Percentiles rank a stretch among this genome's conserved stretches.
Evolutionary conservation across 257 asterid species (phyloP).

Genomic region (Solanum okadae): DNA sequence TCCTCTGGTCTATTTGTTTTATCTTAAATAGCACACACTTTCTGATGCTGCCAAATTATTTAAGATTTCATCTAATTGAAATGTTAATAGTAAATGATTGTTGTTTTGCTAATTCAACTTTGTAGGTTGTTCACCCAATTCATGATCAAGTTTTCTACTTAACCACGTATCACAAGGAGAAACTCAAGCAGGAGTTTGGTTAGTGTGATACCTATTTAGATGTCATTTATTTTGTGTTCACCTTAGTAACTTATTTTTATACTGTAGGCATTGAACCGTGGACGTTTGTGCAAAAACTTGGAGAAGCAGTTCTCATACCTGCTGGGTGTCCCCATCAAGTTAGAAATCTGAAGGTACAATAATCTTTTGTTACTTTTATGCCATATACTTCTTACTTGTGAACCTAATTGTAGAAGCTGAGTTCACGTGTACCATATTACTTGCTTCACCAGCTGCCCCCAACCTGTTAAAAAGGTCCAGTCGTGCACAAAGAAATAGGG

Average conservation of each 20-base stretch:
- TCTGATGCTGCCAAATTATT: background rate
- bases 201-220: slow-evolving; percentile 3
- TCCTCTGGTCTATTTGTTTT: background rate
- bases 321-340: slow-evolving; percentile 95
- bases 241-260: background rate
- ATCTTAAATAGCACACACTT: background rate
- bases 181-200: slow-evolving; percentile 64
- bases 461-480: background rate
- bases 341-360: slow-evolving; percentile 55
- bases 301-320: slow-evolving; percentile 87
- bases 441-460: background rate
- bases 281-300: slow-evolving; percentile 79
- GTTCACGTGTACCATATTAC: background rate
- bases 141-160: slow-evolving; percentile 70
- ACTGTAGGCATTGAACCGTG: slow-evolving; percentile 69
- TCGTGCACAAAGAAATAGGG: background rate
- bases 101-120: background rate
- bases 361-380: background rate
- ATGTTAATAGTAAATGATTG: background rate
- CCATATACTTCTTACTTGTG: background rate
- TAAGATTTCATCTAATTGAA: background rate
- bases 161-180: slow-evolving; percentile 31
- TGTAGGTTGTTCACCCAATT: slow-evolving; percentile 69
- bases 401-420: background rate
- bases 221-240: background rate